These are phyloP conservation scores for Asterophora parasitica DNA, from an alignment of 768 basidiomycete genomes.

Conservation along the genomic window DNA sequence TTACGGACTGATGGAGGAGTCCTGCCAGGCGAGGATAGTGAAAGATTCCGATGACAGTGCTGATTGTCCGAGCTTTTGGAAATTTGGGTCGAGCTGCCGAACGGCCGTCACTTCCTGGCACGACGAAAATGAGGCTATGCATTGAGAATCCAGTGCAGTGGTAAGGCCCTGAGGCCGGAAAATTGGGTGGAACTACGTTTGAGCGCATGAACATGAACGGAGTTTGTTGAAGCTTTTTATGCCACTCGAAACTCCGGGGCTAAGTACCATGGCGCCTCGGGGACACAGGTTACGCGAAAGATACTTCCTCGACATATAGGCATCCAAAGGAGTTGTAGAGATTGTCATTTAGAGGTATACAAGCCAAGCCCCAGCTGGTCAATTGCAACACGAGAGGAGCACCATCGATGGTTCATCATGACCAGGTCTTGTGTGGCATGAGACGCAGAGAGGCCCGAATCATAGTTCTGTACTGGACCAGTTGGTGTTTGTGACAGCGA, in stretches of 20 bases:
- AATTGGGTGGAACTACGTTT: background rate
- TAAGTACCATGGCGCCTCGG: background rate
- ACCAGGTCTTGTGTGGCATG: too few relatives aligned
- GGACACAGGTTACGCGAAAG: too few relatives aligned
- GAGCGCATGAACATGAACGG: background rate
- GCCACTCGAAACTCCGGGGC: too few relatives aligned
- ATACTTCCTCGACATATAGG: too few relatives aligned
- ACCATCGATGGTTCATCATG: too few relatives aligned
- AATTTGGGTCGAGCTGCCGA: background rate
- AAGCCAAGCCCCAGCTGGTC: too few relatives aligned
- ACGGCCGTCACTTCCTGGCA: background rate
- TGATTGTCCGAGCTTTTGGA: background rate
- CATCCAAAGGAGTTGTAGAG: too few relatives aligned
- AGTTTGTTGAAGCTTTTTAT: background rate
- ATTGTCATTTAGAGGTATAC: too few relatives aligned
- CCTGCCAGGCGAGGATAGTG: background rate
- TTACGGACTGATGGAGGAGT: conserved; percentile 11
- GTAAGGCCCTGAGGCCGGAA: background rate
- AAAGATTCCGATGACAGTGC: conserved; percentile 4
- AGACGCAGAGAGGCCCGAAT: too few relatives aligned
- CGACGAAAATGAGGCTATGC: background rate
- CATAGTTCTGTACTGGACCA: too few relatives aligned
- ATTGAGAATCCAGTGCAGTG: background rate
- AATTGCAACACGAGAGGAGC: too few relatives aligned
- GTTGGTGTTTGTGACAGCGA: too few relatives aligned